A percentile compares a stretch with the other conserved stretches of the same genome.
Evolutionary conservation across 768 basidiomycete species (phyloP).

Genomic region (Macrolepiota albuminosa): DNA sequence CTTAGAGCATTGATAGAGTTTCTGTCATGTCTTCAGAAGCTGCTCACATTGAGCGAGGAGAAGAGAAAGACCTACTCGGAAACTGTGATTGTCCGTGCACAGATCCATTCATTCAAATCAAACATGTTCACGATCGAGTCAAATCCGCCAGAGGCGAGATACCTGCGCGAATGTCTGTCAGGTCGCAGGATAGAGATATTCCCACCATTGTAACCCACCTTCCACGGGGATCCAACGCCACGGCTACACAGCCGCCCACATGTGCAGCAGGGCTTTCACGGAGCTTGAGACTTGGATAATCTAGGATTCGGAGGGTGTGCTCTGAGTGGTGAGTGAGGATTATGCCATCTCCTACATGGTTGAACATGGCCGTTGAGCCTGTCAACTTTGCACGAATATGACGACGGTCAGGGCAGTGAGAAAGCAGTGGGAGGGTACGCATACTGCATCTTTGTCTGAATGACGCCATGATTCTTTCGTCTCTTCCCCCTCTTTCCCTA

Average conservation of each 20-base stretch:
- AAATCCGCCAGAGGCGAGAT: slow-evolving; percentile 74
- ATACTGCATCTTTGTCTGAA: slow-evolving; percentile 47
- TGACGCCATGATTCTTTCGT: slow-evolving; percentile 41
- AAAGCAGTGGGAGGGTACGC: slow-evolving; percentile 8
- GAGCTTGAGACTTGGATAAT: slow-evolving; percentile 58
- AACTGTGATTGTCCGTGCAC: slow-evolving; percentile 65
- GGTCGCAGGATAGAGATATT: background rate
- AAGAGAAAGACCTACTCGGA: slow-evolving; percentile 61
- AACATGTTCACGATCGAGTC: slow-evolving; percentile 84
- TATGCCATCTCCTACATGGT: slow-evolving; percentile 69
- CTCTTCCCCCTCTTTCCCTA: slow-evolving; percentile 49
- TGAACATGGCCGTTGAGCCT: slow-evolving; percentile 70
- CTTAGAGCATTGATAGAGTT: slow-evolving; percentile 68
- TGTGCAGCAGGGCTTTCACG: slow-evolving; percentile 68
- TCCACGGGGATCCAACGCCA: slow-evolving; percentile 78
- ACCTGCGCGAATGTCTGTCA: slow-evolving; percentile 32
- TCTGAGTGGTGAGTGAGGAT: slow-evolving; percentile 62
- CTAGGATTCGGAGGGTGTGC: slow-evolving; percentile 61
- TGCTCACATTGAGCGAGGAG: background rate
- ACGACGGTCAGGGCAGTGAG: background rate
- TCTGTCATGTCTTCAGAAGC: slow-evolving; percentile 29
- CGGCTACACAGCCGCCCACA: slow-evolving; percentile 73
- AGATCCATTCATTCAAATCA: slow-evolving; percentile 78
- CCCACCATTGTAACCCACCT: slow-evolving; percentile 31
- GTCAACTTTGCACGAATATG: slow-evolving; percentile 29